Evolutionary conservation across 2,329 filamentous ascomycete genomes (phyloP).

Genomic region (Monosporascus ibericus): DNA sequence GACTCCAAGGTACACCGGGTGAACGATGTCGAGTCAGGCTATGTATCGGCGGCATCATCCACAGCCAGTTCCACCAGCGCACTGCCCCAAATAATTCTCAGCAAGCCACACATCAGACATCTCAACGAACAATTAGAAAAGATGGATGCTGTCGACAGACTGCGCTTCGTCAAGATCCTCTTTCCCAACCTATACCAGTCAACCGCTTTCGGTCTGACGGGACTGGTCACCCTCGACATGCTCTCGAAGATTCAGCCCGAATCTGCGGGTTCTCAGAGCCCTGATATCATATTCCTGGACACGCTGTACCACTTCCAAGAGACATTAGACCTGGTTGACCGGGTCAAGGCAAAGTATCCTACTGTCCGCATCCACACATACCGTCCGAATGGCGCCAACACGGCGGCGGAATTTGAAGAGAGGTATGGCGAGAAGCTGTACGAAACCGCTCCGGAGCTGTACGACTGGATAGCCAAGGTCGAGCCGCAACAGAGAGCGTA

Average conservation of each 20-base stretch:
- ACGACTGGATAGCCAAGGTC: conserved; percentile 97
- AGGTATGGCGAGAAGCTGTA: conserved; percentile 80
- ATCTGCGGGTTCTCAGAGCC: conserved; percentile 51
- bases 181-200: conserved; percentile 87
- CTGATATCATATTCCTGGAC: conserved; percentile 75
- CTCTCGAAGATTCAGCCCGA: conserved; percentile 66
- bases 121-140: conserved; percentile 85
- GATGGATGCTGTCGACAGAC: conserved; percentile 83
- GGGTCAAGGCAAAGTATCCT: conserved; percentile 70
- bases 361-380: conserved; percentile 79
- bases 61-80: conserved; percentile 55
- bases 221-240: conserved; percentile 80
- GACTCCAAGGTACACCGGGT: conserved; percentile 34
- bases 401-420: conserved; percentile 68
- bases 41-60: conserved; percentile 59
- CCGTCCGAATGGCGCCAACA: conserved; percentile 74
- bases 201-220: conserved; percentile 76
- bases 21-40: conserved; percentile 69
- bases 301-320: conserved; percentile 78
- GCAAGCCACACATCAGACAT: conserved; percentile 79
- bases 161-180: conserved; percentile 86
- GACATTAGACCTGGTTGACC: conserved; percentile 67
- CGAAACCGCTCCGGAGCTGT: conserved; percentile 79
- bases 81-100: conserved; percentile 77
- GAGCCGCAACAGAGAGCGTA: conserved; percentile 93